Percentiles rank a stretch among this genome's conserved stretches.
Evolutionary conservation across 495 filamentous ascomycete species (phyloP).

Genomic region (Neurospora sublineolata): DNA sequence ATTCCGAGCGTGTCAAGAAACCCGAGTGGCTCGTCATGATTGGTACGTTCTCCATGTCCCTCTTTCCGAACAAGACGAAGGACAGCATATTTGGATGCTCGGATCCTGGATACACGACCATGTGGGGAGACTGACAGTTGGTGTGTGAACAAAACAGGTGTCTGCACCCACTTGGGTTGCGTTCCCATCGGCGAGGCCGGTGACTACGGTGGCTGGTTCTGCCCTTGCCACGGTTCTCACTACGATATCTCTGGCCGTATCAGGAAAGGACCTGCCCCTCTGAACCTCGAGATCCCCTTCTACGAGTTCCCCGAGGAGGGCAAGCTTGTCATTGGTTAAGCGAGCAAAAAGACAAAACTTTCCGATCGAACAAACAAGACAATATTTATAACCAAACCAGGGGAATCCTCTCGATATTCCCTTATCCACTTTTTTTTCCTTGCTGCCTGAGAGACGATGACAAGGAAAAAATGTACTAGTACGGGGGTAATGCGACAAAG

Average conservation of each 20-base stretch:
- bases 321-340: conserved; percentile 70
- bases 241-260: conserved; percentile 98
- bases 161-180: conserved; percentile 98
- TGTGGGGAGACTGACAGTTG: conserved; percentile 8
- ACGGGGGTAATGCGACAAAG: conserved; percentile 7
- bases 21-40: conserved; percentile 99
- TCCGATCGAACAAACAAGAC: background rate
- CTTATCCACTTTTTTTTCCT: background rate
- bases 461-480: conserved; percentile 10
- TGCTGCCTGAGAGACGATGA: background rate
- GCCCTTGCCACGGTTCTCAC: conserved; percentile 98
- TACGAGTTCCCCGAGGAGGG: conserved; percentile 81
- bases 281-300: conserved; percentile 88
- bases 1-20: conserved; percentile 90
- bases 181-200: conserved; percentile 98
- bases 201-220: conserved; percentile 99
- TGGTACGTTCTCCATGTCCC: conserved; percentile 43
- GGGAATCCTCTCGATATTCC: background rate
- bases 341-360: background rate
- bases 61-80: background rate
- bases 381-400: background rate
- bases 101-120: background rate
- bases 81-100: background rate
- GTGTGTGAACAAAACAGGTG: conserved; percentile 40
- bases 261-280: conserved; percentile 87